phyloP scores from a whole-genome alignment of 2,329 filamentous ascomycete species.

The Fusarium musae region DNA sequence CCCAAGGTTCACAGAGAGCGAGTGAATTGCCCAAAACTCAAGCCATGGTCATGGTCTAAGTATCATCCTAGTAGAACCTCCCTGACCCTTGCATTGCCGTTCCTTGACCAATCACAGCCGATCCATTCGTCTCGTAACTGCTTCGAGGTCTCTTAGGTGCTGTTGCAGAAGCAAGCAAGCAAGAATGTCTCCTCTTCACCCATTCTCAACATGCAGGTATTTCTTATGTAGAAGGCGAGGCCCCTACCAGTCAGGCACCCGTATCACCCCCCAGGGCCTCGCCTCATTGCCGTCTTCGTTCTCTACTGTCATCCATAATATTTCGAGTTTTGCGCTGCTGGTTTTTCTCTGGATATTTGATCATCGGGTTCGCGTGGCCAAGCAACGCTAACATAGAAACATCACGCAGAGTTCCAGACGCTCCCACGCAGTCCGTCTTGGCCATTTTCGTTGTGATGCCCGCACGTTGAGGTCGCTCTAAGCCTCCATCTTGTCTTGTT shows the following conservation, averaged over 20 bases:
- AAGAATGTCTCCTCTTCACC: conserved; percentile 8
- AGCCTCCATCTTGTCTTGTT: background rate
- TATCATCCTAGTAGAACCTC: conserved; percentile 1
- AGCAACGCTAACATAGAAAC: background rate
- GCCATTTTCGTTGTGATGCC: conserved; percentile 15
- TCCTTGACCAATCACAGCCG: conserved; percentile 26
- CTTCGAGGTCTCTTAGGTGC: background rate
- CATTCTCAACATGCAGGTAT: conserved; percentile 5
- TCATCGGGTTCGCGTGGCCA: background rate
- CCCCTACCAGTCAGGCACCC: background rate
- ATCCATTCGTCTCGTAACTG: conserved; percentile 15
- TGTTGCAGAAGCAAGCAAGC: conserved; percentile 7
- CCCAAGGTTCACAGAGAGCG: background rate
- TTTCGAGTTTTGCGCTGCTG: background rate
- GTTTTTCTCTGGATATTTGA: conserved; percentile 9
- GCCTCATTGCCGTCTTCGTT: background rate
- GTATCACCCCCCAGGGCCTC: background rate
- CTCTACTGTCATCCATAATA: background rate
- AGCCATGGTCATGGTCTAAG: background rate
- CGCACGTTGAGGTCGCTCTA: background rate
- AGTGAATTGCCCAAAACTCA: background rate
- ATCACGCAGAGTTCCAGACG: background rate
- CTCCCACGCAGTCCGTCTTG: background rate
- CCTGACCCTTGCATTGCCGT: conserved; percentile 36
- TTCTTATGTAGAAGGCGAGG: background rate